Evolutionary conservation across 1,284 basidiomycete genomes (phyloP).

Genomic region (Cutaneotrichosporon mucoides): DNA sequence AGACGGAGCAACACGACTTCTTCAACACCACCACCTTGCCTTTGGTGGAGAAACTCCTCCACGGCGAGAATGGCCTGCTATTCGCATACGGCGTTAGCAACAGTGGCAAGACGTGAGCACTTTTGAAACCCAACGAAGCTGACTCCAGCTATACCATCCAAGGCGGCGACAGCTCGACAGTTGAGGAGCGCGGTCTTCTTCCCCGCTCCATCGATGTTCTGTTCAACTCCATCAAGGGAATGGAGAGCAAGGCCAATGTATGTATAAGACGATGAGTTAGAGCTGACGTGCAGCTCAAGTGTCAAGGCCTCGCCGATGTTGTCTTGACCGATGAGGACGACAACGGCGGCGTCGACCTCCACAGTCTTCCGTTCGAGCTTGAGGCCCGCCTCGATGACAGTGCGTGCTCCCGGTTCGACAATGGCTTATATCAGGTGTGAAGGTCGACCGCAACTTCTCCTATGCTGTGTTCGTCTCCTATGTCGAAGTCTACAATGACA

Average conservation of each 20-base stretch:
- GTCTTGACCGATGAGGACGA: constrained; percentile 56
- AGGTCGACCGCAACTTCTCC: constrained; percentile 83
- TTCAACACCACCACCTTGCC: constrained; percentile 86
- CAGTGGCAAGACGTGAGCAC: constrained; percentile 76
- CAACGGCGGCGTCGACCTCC: constrained; percentile 23
- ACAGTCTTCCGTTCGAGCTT: constrained; percentile 23
- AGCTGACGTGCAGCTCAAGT: constrained; percentile 30
- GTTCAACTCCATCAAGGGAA: constrained; percentile 83
- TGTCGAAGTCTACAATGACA: constrained; percentile 99
- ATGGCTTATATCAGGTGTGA: constrained; percentile 50
- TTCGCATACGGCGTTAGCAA: constrained; percentile 99
- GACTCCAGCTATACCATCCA: constrained; percentile 67
- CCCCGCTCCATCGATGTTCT: constrained; percentile 88
- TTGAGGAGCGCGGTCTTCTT: constrained; percentile 63
- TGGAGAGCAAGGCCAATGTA: constrained; percentile 71
- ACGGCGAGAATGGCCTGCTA: constrained; percentile 82
- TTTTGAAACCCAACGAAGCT: neutral
- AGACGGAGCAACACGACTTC: constrained; percentile 73
- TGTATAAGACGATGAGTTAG: constrained; percentile 27
- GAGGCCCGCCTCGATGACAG: constrained; percentile 32
- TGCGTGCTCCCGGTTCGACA: constrained; percentile 20
- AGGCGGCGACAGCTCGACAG: constrained; percentile 65
- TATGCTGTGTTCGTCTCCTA: constrained; percentile 95
- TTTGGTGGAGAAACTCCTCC: constrained; percentile 73
- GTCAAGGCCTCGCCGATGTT: constrained; percentile 51